These are phyloP conservation scores for Xylaria cubensis DNA, from an alignment of 495 filamentous ascomycete species.

Conservation along the genomic window DNA sequence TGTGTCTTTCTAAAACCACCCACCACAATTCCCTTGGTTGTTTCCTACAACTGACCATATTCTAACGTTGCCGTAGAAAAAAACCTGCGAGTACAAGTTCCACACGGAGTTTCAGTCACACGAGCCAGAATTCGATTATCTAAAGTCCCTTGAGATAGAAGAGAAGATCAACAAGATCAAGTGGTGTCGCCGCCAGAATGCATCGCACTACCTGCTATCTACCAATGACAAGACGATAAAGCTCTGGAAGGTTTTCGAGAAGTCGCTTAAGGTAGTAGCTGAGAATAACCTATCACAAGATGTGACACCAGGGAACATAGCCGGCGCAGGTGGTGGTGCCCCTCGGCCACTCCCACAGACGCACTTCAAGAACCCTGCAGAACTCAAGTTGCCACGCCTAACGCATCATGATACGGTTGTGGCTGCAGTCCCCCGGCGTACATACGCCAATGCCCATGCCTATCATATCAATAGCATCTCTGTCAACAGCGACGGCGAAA, in stretches of 20 bases:
- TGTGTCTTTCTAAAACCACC: neutral
- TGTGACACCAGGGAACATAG: constrained; percentile 78
- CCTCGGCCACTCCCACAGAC: constrained; percentile 69
- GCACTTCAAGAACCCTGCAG: constrained; percentile 78
- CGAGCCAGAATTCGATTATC: constrained; percentile 98
- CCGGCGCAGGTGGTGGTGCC: constrained; percentile 73
- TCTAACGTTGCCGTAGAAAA: constrained; percentile 72
- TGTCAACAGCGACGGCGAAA: constrained; percentile 98
- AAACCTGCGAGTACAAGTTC: constrained; percentile 99
- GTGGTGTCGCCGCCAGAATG: constrained; percentile 97
- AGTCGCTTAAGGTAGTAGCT: constrained; percentile 96
- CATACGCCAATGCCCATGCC: constrained; percentile 97
- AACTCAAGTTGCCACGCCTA: constrained; percentile 90
- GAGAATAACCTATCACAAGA: constrained; percentile 98
- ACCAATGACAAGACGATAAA: constrained; percentile 99
- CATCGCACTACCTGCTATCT: constrained; percentile 96
- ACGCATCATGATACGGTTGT: constrained; percentile 99
- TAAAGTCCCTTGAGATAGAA: constrained; percentile 99
- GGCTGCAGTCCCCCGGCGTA: constrained; percentile 91
- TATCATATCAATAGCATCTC: constrained; percentile 99
- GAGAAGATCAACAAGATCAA: constrained; percentile 99
- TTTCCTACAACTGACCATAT: neutral
- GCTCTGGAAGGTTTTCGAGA: constrained; percentile 99
- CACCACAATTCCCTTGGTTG: neutral
- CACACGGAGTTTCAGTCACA: constrained; percentile 99